Percentiles rank a stretch among this genome's conserved stretches.
These are phyloP conservation scores for Papiliotrema nemorosa DNA, from an alignment of 1,284 basidiomycete species.

Conservation along the genomic window DNA sequence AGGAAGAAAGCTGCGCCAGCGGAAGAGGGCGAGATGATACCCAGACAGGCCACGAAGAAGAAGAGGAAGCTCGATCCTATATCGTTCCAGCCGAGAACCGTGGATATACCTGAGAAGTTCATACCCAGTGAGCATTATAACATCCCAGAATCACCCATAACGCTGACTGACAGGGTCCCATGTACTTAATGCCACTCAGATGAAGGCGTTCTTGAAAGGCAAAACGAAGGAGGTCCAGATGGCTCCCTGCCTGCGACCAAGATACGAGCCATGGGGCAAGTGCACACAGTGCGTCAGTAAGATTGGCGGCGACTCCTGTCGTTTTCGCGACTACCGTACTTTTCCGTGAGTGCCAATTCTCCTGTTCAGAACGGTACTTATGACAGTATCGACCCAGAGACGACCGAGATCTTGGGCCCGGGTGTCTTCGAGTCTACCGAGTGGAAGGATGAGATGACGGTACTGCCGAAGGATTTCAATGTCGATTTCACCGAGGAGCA, in stretches of 20 bases:
- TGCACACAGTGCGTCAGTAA: conserved; percentile 44
- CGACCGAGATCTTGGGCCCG: conserved; percentile 30
- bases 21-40: neutral
- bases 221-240: conserved; percentile 33
- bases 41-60: neutral
- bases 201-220: conserved; percentile 25
- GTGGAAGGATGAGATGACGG: conserved; percentile 24
- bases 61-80: neutral
- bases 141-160: neutral
- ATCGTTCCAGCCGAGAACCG: neutral
- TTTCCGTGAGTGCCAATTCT: conserved; percentile 35
- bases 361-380: neutral
- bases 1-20: neutral
- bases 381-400: conserved; percentile 35
- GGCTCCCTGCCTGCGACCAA: conserved; percentile 29
- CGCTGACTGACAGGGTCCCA: conserved; percentile 14
- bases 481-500: conserved; percentile 22
- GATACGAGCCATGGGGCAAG: conserved; percentile 40
- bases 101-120: conserved; percentile 24
- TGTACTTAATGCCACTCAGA: conserved; percentile 21
- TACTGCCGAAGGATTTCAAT: conserved; percentile 43
- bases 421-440: conserved; percentile 38
- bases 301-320: conserved; percentile 40
- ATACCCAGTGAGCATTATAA: conserved; percentile 19
- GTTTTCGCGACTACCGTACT: conserved; percentile 39